These are phyloP conservation scores for Penicillium subrubescens DNA, from an alignment of 495 filamentous ascomycete species.

Conservation along the genomic window DNA sequence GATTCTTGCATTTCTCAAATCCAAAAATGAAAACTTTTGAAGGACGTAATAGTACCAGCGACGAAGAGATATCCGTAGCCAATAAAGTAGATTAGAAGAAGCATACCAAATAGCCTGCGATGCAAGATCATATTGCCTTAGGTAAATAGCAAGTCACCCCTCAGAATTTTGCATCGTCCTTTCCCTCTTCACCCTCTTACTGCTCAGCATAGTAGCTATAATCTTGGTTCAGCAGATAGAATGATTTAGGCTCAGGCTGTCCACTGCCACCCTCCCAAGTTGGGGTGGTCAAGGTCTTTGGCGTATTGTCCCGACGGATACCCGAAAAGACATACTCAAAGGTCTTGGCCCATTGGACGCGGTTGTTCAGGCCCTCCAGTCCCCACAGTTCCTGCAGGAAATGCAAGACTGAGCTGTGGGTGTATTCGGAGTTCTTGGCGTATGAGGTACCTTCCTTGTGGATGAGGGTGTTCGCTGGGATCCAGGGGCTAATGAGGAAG, in stretches of 20 bases:
- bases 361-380: constrained; percentile 42
- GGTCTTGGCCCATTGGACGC: constrained; percentile 43
- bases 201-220: constrained; percentile 31
- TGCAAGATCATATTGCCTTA: background rate
- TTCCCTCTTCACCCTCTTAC: background rate
- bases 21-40: background rate
- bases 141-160: background rate
- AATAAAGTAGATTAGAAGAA: background rate
- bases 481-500: constrained; percentile 47
- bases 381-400: constrained; percentile 47
- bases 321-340: constrained; percentile 45
- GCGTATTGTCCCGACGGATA: constrained; percentile 31
- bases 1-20: too few species aligned
- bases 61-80: background rate
- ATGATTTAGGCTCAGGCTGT: constrained; percentile 34
- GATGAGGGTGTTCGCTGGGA: constrained; percentile 41
- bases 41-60: background rate
- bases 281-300: constrained; percentile 33
- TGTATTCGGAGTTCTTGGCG: constrained; percentile 44
- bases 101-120: background rate
- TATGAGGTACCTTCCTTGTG: constrained; percentile 43
- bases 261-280: constrained; percentile 37
- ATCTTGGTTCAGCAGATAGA: constrained; percentile 38
- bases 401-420: constrained; percentile 45
- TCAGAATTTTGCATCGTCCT: background rate